Conservation (phyloP, 768 basidiomycete species). For the Tylopilus subfusipes region DNA sequence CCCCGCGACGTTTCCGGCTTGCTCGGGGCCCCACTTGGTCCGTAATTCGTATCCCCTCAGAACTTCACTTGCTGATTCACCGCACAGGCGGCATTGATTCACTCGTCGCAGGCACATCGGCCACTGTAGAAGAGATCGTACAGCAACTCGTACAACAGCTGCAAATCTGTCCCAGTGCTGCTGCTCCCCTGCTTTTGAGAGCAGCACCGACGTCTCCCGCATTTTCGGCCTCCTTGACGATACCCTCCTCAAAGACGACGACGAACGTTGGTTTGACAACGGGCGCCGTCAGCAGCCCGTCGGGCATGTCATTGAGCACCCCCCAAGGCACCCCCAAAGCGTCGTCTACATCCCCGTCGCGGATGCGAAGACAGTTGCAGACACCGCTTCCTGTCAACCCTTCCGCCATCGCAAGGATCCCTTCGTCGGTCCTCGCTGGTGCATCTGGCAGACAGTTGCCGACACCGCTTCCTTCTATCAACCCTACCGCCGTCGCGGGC, state of each 20-base stretch:
- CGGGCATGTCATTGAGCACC: not conserved
- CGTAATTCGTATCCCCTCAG: not conserved
- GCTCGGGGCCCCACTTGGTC: slow-evolving; percentile 13
- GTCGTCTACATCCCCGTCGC: not conserved
- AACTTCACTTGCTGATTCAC: not conserved
- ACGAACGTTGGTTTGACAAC: not conserved
- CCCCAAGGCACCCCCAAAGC: not conserved
- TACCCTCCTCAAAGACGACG: not conserved
- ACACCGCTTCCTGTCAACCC: no score
- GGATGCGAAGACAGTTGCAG: slow-evolving; percentile 14
- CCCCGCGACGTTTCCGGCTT: not conserved
- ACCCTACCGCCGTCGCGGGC: not conserved
- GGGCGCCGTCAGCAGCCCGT: not conserved
- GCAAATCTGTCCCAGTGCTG: not conserved
- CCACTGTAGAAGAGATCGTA: no score
- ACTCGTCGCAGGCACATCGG: no score
- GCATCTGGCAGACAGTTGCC: not conserved
- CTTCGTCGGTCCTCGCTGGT: not conserved
- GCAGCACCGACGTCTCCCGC: not conserved
- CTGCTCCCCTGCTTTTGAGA: not conserved
- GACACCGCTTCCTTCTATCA: not conserved
- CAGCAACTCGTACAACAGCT: not conserved
- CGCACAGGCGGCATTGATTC: no score
- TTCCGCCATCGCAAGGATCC: not conserved
- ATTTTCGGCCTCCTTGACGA: not conserved